Base-by-base conservation (phyloP, 106 monocot genomes). In the Dactylorhiza incarnata region DNA sequence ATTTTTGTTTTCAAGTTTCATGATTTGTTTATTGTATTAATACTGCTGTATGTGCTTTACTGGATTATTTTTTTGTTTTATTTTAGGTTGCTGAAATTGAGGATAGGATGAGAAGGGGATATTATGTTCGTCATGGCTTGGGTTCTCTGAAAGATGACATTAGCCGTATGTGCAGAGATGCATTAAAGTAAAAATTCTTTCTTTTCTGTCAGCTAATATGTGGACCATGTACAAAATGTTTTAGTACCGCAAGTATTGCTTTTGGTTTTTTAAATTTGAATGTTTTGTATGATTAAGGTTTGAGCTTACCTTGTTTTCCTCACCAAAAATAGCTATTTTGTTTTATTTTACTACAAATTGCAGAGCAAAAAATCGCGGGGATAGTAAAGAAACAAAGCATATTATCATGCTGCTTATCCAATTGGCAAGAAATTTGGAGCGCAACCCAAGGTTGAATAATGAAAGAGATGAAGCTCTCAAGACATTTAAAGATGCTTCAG, bases 21-120 rank as follows among this genome's bases (percentile, higher is more conserved):
- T 22, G 55, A n/a, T 56, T 23, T 14, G 55, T 13, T 52, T 76
- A 2, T 62, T 52, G 14, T 74, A 7, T 19, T 72, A 14, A 49
- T 49, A 8, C 68, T 45, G 43, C 61, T 29, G 29, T 12, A 71
- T 45, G 69, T 45, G 5, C 16, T 45, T 26, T 65, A 9, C 45
- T 46, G 45, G 5, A 26, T 66, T 29, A n/a, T 22, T 23, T 8
- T 76, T 16, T 50, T 12, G 5, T 44, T 82, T 69, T 62, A 43
- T 70, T 74, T 74, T 80, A 99, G 99, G 91, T 99, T 87, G 80
- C 89, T 73, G 78, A 83, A 78, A 92, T 99, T 76, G 94, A 99
- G 82, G 91, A 85, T 76, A 89, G 84, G 85, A 89, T 99, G 85
- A 86, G 73, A 90, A 89, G 63, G 85, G 99, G 99, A 68, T 88